Evolutionary conservation across 768 basidiomycete genomes (phyloP), one percentile per base, ranked within the genome.

Genomic region (Lactarius evosmus): DNA sequence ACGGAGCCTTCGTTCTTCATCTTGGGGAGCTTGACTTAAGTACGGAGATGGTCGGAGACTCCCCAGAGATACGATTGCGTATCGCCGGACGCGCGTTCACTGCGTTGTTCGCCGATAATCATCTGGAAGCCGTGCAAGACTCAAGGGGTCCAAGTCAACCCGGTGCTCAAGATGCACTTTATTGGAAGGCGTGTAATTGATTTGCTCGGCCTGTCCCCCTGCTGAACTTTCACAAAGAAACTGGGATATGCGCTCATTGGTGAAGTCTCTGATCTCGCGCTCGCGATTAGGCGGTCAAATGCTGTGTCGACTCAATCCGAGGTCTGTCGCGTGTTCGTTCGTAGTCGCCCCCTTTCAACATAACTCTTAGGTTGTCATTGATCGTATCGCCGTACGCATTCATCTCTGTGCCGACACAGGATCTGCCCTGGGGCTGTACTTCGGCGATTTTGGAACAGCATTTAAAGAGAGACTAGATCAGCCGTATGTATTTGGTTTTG

Each of bases 331-430:
- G 58, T 19, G 5, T 7, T 46, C n/a, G n/a, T 7, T 66, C 12
- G 34, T 40, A 11, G 16, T 30, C 16, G 16, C 40, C n/a, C 56
- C 14, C 50, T n/a, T 8, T 51, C 49, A 44, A 67, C 44, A 4
- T 40, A 40, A 29, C 14, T 59, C 32, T 46, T 58, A 92, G 91
- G 74, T 89, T 27, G 69, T 75, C n/a, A 72, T 90, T 29, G 78
- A 85, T 57, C 79, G 75, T 16, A 75, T 85, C 38, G 76, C 75
- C 19, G 72, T 93, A 5, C 79, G 79, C 44, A 67, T 91, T 50
- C 87, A 89, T 71, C 78, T 92, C 29, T 92, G 90, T 70, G 91
- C 93, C 12, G 92, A 94, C 72, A 89, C 91, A 1, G 74, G 88
- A 60, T 74, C 78, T 7, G 82, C 84, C 1, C 74, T 93, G 32